Conservation (phyloP, 192 early-diverging fungal genomes). For the Backusella parvicylindrica region DNA sequence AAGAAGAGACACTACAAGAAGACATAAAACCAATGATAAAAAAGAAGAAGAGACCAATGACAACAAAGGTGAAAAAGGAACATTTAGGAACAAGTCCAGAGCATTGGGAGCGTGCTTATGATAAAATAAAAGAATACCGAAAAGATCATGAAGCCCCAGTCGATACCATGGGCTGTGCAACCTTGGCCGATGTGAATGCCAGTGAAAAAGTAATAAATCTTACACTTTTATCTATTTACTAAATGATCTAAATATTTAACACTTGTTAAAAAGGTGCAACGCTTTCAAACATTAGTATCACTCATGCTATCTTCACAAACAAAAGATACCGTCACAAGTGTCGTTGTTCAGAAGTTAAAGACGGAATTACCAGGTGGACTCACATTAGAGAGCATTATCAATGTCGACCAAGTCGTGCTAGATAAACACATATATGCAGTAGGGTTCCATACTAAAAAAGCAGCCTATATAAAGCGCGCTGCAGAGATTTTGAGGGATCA, state of each 20-base stretch:
- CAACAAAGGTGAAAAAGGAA: background rate
- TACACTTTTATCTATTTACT: no score
- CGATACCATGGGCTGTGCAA: conserved; percentile 86
- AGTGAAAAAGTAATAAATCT: conserved; percentile 16
- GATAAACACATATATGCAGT: conserved; percentile 75
- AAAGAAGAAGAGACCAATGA: background rate
- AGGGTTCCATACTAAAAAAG: conserved; percentile 88
- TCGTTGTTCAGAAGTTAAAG: conserved; percentile 69
- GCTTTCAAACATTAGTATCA: conserved; percentile 83
- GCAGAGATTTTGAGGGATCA: conserved; percentile 70
- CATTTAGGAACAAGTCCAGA: conserved; percentile 19
- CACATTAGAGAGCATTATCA: conserved; percentile 61
- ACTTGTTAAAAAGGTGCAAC: conserved; percentile 22
- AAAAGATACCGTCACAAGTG: conserved; percentile 84
- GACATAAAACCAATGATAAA: background rate
- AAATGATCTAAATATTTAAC: no score
- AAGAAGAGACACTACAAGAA: background rate
- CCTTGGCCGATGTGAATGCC: conserved; percentile 50
- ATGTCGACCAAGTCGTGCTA: conserved; percentile 56
- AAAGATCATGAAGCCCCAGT: conserved; percentile 68
- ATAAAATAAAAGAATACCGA: conserved; percentile 67
- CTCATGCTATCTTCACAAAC: conserved; percentile 93
- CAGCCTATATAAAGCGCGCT: conserved; percentile 75
- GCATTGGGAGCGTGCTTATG: conserved; percentile 64
- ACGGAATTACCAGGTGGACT: conserved; percentile 62